Base-by-base conservation (phyloP, 106 monocot species). In the Allium sativum region DNA sequence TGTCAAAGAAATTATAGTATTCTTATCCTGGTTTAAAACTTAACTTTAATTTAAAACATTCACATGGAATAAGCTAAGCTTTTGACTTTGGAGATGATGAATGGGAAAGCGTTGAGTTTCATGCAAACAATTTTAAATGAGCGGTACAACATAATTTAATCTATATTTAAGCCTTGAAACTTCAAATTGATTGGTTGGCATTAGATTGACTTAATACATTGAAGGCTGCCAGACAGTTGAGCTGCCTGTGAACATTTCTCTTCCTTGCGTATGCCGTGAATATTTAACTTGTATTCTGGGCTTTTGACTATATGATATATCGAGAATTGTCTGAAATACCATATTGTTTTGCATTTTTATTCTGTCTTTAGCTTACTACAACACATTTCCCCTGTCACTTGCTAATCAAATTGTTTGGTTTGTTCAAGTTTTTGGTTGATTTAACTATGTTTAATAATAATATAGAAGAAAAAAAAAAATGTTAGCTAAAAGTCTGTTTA, bases 61-160 rank as follows among this genome's bases (percentile, higher is more conserved):
- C 60, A 60, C 60, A 60, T 60, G 60, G 44, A 59, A 44, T 60
- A 14, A 58, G 22, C n/a, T 15, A 41, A 16, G 60, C 60, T 9
- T 60, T 44, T 60, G 60, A 44, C 60, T 60, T 18, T 43, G 60
- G 60, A 12, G 60, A 18, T 60, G 44, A 60, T 43, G 60, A 16
- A 18, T 9, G 60, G 6, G 60, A 60, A 43, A 18, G 43, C 42
- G 60, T 60, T 60, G 60, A 60, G 60, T 60, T 44, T 44, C 43
- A 60, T 60, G 44, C 60, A 60, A 60, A 60, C 60, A 60, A 7
- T 58, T 20, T 21, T 56, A 40, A 17, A 60, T 40, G 60, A 60
- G 44, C 60, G 44, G 60, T 44, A 17, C 43, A 12, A 60, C 4
- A 43, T 5, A 60, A 60, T 60, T 11, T 42, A 10, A 17, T 60